Conservation (phyloP, 805 yeast genomes). For the Naumovozyma baii region DNA sequence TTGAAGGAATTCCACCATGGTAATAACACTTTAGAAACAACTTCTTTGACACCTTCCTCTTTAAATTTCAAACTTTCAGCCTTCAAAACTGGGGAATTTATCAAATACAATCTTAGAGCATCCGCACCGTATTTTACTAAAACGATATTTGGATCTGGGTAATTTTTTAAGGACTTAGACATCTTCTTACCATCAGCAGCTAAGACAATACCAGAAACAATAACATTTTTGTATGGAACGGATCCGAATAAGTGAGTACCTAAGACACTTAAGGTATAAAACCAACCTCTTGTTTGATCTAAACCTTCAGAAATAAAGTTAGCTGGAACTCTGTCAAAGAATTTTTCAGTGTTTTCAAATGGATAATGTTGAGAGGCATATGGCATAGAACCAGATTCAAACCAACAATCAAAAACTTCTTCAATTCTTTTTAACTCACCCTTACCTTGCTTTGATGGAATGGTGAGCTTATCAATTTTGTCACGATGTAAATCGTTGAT, state of each 20-base stretch:
- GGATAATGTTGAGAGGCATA: slow-evolving; percentile 96
- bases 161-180: slow-evolving; percentile 96
- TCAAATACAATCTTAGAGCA: slow-evolving; percentile 89
- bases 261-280: slow-evolving; percentile 88
- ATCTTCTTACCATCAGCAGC: slow-evolving; percentile 98
- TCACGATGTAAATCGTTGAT: slow-evolving; percentile 94
- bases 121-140: slow-evolving; percentile 93
- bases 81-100: slow-evolving; percentile 93
- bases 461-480: slow-evolving; percentile 79
- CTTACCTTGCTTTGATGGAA: slow-evolving; percentile 85
- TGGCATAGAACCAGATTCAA: slow-evolving; percentile 99
- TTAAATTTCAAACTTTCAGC: slow-evolving; percentile 95
- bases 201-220: slow-evolving; percentile 90
- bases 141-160: slow-evolving; percentile 86
- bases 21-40: slow-evolving; percentile 85
- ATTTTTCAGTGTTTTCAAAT: slow-evolving; percentile 70
- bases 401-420: slow-evolving; percentile 99
- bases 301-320: slow-evolving; percentile 97
- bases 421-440: slow-evolving; percentile 83
- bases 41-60: slow-evolving; percentile 98
- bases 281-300: slow-evolving; percentile 99
- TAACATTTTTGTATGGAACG: slow-evolving; percentile 91
- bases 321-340: slow-evolving; percentile 79
- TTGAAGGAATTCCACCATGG: slow-evolving; percentile 99
- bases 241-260: slow-evolving; percentile 90